phyloP scores from a whole-genome alignment of 2,329 filamentous ascomycete species.

The Penicillium sp. region DNA sequence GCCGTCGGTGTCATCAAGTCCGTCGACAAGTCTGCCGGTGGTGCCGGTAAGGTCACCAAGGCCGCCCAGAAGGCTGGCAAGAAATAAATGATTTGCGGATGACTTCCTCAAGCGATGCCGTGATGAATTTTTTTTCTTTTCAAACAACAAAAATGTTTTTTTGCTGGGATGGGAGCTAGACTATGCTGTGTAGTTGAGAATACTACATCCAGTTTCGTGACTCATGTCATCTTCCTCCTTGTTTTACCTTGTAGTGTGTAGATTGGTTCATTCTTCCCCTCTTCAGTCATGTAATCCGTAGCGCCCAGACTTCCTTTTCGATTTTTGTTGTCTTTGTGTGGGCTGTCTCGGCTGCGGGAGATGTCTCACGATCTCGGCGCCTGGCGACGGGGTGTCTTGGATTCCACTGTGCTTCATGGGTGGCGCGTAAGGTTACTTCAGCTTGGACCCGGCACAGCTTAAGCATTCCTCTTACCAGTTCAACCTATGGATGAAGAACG shows the following conservation, averaged over 20 bases:
- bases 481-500: too few relatives aligned
- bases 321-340: too few relatives aligned
- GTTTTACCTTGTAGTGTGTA: not conserved
- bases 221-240: conserved; percentile 7
- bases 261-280: too few relatives aligned
- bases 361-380: too few relatives aligned
- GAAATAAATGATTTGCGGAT: conserved; percentile 54
- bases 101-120: conserved; percentile 17
- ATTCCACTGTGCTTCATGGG: too few relatives aligned
- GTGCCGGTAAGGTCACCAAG: conserved; percentile 55
- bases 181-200: conserved; percentile 19
- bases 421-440: too few relatives aligned
- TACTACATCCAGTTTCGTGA: conserved; percentile 19
- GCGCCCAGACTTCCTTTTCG: too few relatives aligned
- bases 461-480: too few relatives aligned
- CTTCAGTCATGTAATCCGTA: too few relatives aligned
- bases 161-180: conserved; percentile 20
- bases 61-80: conserved; percentile 65
- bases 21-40: conserved; percentile 59
- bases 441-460: too few relatives aligned
- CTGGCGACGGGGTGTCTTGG: too few relatives aligned
- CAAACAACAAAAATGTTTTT: conserved; percentile 18
- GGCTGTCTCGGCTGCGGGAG: too few relatives aligned
- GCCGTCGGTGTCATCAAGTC: conserved; percentile 53
- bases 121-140: conserved; percentile 21